A percentile compares a stretch with the other conserved stretches of the same genome.
These are phyloP conservation scores for Echium plantagineum DNA, from an alignment of 257 asterid species.

Conservation along the genomic window DNA sequence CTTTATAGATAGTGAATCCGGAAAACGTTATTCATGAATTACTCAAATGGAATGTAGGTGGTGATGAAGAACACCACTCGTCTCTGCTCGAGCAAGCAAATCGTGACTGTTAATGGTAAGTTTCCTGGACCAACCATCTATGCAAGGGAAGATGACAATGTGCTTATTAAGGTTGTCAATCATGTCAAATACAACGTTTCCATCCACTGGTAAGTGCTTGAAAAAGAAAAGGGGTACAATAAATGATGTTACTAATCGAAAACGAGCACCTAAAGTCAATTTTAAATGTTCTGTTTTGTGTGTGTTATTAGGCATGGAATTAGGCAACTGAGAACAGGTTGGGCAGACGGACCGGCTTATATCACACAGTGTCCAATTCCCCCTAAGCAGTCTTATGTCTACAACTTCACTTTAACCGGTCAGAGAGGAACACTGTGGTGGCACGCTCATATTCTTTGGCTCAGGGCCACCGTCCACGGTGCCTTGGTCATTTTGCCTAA, in stretches of 20 bases:
- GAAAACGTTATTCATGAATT: no score
- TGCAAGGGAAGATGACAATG: constrained; percentile 68
- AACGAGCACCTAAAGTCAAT: neutral
- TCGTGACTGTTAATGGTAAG: constrained; percentile 64
- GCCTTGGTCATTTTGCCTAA: constrained; percentile 79
- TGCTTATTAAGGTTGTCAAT: constrained; percentile 64
- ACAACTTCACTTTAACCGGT: constrained; percentile 78
- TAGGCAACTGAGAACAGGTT: constrained; percentile 70
- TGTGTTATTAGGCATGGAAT: constrained; percentile 66
- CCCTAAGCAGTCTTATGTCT: constrained; percentile 58
- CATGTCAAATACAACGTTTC: constrained; percentile 77
- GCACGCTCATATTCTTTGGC: constrained; percentile 91
- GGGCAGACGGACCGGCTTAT: constrained; percentile 97
- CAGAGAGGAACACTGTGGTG: constrained; percentile 85
- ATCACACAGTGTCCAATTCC: constrained; percentile 89
- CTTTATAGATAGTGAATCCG: no score
- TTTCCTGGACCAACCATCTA: constrained; percentile 85
- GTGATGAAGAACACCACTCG: constrained; percentile 47
- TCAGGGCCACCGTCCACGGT: constrained; percentile 80
- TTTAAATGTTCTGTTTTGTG: neutral
- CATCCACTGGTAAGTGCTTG: constrained; percentile 55
- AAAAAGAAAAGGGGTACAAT: neutral
- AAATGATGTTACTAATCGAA: neutral
- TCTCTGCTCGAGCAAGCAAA: constrained; percentile 56
- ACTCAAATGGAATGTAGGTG: constrained; percentile 32